Evolutionary conservation across 164 flowering plant genomes (phyloP), one percentile per base, ranked within the genome.

Genomic region (Macadamia integrifolia): DNA sequence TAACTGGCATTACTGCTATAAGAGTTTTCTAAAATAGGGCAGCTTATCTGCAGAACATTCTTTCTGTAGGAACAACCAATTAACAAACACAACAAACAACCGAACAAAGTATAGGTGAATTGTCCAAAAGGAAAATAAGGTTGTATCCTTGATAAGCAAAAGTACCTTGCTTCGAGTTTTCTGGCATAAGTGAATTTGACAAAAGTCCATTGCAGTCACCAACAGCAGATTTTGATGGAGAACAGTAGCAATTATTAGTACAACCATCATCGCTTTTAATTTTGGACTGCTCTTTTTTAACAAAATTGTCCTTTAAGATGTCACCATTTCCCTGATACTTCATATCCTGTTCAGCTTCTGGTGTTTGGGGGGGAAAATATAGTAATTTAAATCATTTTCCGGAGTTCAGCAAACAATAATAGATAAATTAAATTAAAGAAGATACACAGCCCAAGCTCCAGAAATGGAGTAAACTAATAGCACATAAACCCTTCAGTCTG

Each of bases 291-390:
- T 62, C 71, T 50, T 58, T 67, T 30, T 59, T 61, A 28, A 53
- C 11, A 67, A n/a, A n/a, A n/a, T n/a, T n/a, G n/a, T n/a, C n/a
- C 14, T 9, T 52, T 12, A 15, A 60, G 23, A 61, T 28, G 56
- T 32, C 76, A 77, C 81, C 81, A 69, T 61, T 78, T 40, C 17
- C 76, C 60, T 68, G 64, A 71, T 57, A 18, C 63, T 61, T 71
- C 67, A 23, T 17, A 29, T 52, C 30, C 65, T 63, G 74, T 64
- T 72, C 77, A 43, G 68, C 31, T 43, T 72, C 80, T 71, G 73
- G 69, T 69, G 17, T 56, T 72, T 53, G 31, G 55, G 46, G 55
- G 63, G 60, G 64, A 73, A 31, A 29, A 12, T 12, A 66, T 56
- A 30, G 15, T 44, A 31, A 59, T 52, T 17, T 48, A 56, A 72